Base-by-base conservation (phyloP, 2,329 filamentous ascomycete species). In the Colletotrichum trifolii region DNA sequence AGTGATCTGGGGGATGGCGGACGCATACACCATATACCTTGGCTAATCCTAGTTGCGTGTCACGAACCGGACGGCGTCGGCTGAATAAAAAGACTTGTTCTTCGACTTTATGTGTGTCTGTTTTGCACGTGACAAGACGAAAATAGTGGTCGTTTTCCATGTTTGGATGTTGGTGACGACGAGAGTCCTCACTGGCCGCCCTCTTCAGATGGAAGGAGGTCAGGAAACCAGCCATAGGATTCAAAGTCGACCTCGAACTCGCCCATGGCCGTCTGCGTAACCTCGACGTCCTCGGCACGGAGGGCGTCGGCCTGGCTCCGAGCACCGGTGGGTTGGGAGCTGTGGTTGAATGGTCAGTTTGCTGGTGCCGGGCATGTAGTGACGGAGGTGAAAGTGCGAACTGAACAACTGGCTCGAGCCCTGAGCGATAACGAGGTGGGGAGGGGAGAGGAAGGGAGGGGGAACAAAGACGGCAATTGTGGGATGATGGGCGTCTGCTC, bases 221-320 rank as follows among this genome's bases (percentile, higher is more conserved):
- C 70, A 4, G 86, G 86, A 67, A 88, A 88, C 86, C 86, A 88
- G 1, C 86, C 86, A 68, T 79, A 86, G 49, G 79, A 76, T 0
- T 67, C 75, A 56, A 88, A 79, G 66, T 87, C 82, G 1, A 88
- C 82, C 46, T 72, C 77, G 49, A 85, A 72, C 71, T 87, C 85
- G 1, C 85, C 85, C 69, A 87, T 68, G 1, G 83, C 80, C 11
- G 77, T 79, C 3, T 72, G 76, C 11, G 76, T 75, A n/a, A 88
- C 85, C 3, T 77, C 73, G 9, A 88, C 83, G 2, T 84, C 85
- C 68, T 88, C 86, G 1, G 78, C 81, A 33, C 77, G 71, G 4
- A 88, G 76, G 2, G 81, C 82, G 0, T 76, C 73, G 0, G 84
- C 86, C 68, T 88, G 86, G 48, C 79, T 81, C n/a, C 73, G 78